Evolutionary conservation across 495 filamentous ascomycete species (phyloP).

Genomic region (Bryoglossum gracile): DNA sequence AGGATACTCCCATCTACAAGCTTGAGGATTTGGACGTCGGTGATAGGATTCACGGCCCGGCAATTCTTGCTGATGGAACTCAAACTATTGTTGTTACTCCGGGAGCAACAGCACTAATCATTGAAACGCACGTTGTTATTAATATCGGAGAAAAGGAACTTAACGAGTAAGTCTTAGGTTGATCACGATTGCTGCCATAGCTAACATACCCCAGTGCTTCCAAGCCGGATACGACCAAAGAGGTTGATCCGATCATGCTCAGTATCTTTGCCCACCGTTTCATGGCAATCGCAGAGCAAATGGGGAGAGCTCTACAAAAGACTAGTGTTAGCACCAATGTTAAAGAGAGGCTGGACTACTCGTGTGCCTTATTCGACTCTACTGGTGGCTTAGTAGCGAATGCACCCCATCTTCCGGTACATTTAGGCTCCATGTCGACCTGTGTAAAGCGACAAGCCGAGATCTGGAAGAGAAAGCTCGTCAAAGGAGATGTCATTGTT

Average conservation of each 20-base stretch:
- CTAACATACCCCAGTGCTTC: slow-evolving; percentile 3
- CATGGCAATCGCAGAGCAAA: slow-evolving; percentile 98
- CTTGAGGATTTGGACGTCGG: slow-evolving; percentile 70
- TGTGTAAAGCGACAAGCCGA: slow-evolving; percentile 88
- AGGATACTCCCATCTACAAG: slow-evolving; percentile 79
- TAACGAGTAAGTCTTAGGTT: slow-evolving; percentile 35
- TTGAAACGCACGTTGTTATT: slow-evolving; percentile 66
- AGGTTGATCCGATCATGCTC: slow-evolving; percentile 80
- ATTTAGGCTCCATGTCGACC: slow-evolving; percentile 89
- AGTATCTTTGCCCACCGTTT: slow-evolving; percentile 95
- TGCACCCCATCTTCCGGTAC: slow-evolving; percentile 88
- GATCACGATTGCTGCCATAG: slow-evolving; percentile 1
- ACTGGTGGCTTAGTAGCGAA: slow-evolving; percentile 92
- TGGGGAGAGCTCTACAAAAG: slow-evolving; percentile 93
- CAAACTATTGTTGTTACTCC: slow-evolving; percentile 94
- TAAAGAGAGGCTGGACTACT: slow-evolving; percentile 95
- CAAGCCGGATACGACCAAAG: slow-evolving; percentile 36
- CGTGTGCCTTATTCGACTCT: slow-evolving; percentile 88
- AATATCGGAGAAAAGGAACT: slow-evolving; percentile 55
- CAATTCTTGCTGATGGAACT: slow-evolving; percentile 88
- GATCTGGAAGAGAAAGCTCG: slow-evolving; percentile 85
- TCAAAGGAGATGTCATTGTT: slow-evolving; percentile 88
- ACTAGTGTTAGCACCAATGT: slow-evolving; percentile 97
- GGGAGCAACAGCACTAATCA: slow-evolving; percentile 62
- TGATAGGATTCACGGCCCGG: slow-evolving; percentile 75